Evolutionary conservation across 176 grass and related monocot species (phyloP), one percentile per base, ranked within the genome.

Genomic region (Musa acuminata): DNA sequence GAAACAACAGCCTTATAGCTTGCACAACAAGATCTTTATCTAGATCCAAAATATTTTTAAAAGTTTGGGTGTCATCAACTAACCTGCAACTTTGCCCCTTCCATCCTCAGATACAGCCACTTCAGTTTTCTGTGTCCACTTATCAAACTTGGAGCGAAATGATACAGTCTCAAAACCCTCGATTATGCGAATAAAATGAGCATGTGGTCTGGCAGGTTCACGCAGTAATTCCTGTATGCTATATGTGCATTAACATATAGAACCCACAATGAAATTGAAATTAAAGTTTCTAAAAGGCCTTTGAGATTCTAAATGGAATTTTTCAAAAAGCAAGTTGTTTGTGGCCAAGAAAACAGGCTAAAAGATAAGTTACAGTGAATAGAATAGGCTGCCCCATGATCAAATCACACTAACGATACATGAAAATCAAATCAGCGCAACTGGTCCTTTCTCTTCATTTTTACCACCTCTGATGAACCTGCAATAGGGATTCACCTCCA

Each of bases 61-160:
- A 82, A 74, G 60, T 72, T 16, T 79, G 13, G 35, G 35, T 48
- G 22, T 74, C 22, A 72, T 52, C 50, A 57, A 82, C 11, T 69
- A 73, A 99, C 95, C 90, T 94, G 95, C 90, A 85, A 99, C 90
- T 89, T 99, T 99, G 78, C 95, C 90, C 83, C 95, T 91, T 73
- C 95, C 87, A 78, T 99, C 95, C 82, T 89, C 90, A 57, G 90
- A 85, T 19, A 91, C 55, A 91, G 77, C 85, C 72, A 99, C 80
- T 24, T 99, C 90, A 85, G 88, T 84, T 62, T 86, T 89, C 26
- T 87, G 76, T 80, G 95, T 73, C 95, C 95, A 99, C 74, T 87
- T 82, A 20, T 80, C 82, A 82, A 99, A 99, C 67, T 89, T 94
- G 82, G 95, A 91, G 75, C 90, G 93, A 65, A 94, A 99, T 68